Percentiles rank a stretch among this genome's conserved stretches.
phyloP scores from a whole-genome alignment of 2,329 filamentous ascomycete genomes.

The Penicillium freii region DNA sequence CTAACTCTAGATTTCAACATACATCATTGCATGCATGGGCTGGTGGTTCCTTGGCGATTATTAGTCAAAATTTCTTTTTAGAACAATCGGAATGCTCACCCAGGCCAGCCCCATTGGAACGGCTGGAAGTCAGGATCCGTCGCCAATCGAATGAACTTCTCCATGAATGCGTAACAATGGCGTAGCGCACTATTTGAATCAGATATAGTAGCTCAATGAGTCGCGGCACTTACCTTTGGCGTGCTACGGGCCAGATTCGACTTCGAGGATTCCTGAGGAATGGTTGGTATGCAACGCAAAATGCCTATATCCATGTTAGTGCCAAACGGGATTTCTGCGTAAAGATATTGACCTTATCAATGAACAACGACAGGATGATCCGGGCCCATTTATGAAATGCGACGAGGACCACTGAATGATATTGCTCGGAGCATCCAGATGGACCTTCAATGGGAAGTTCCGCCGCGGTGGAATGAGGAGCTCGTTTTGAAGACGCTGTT shows the following conservation, averaged over 20 bases:
- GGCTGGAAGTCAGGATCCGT: conserved; percentile 49
- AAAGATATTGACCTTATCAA: conserved; percentile 39
- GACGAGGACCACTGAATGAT: conserved; percentile 44
- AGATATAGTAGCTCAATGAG: background rate
- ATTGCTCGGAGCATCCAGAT: conserved; percentile 41
- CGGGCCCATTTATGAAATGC: conserved; percentile 49
- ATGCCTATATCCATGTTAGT: conserved; percentile 34
- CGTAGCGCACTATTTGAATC: conserved; percentile 42
- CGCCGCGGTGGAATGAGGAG: conserved; percentile 23
- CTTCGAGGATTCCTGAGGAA: conserved; percentile 50
- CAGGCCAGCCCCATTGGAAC: conserved; percentile 51
- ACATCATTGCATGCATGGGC: conserved; percentile 47
- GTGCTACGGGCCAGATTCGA: conserved; percentile 46
- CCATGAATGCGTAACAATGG: conserved; percentile 49
- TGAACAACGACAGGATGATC: conserved; percentile 45
- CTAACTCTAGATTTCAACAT: conserved; percentile 3
- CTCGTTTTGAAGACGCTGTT: conserved; percentile 19
- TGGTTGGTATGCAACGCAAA: conserved; percentile 49
- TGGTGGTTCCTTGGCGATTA: conserved; percentile 37
- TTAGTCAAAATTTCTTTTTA: background rate
- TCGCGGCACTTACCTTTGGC: conserved; percentile 37
- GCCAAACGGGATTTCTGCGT: background rate
- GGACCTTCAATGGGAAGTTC: conserved; percentile 38
- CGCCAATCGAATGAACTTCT: conserved; percentile 49
- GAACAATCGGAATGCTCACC: conserved; percentile 26